Evolutionary conservation across 441 rosid genomes (phyloP).

Genomic region (Theobroma grandiflorum): DNA sequence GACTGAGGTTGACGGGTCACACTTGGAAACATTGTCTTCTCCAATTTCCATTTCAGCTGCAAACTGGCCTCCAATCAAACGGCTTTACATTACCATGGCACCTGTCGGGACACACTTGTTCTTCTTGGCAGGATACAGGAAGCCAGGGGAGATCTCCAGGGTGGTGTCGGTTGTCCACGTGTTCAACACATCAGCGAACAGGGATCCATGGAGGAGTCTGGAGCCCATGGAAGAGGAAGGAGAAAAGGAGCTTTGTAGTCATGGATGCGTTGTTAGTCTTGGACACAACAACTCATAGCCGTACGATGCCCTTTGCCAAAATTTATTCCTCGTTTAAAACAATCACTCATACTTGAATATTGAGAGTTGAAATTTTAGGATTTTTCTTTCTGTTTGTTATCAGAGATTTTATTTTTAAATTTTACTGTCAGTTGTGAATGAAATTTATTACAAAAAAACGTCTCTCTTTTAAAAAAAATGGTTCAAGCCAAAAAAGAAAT

Average conservation of each 20-base stretch:
- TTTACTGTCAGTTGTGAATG: too few relatives aligned
- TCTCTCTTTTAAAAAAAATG: too few relatives aligned
- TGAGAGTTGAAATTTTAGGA: neutral
- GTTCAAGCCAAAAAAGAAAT: too few relatives aligned
- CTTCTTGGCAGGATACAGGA: constrained; percentile 50
- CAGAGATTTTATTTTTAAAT: too few relatives aligned
- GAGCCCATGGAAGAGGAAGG: constrained; percentile 47
- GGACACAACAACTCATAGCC: constrained; percentile 14
- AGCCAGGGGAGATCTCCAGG: constrained; percentile 34
- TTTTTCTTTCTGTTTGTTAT: too few relatives aligned
- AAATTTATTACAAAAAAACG: too few relatives aligned
- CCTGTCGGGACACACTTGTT: constrained; percentile 41
- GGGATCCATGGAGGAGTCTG: constrained; percentile 42
- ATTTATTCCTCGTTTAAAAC: neutral
- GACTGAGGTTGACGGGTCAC: constrained; percentile 57
- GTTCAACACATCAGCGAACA: constrained; percentile 44
- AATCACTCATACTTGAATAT: neutral
- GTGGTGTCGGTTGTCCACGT: constrained; percentile 37
- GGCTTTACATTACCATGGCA: constrained; percentile 49
- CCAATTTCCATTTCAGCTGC: constrained; percentile 28
- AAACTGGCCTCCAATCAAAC: constrained; percentile 39
- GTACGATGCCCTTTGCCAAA: neutral
- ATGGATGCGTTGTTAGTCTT: constrained; percentile 51
- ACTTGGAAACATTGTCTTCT: constrained; percentile 28
- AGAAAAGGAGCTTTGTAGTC: constrained; percentile 55